Conservation (phyloP, 2,329 filamentous ascomycete species). For the Neopestalotiopsis clavispora region DNA sequence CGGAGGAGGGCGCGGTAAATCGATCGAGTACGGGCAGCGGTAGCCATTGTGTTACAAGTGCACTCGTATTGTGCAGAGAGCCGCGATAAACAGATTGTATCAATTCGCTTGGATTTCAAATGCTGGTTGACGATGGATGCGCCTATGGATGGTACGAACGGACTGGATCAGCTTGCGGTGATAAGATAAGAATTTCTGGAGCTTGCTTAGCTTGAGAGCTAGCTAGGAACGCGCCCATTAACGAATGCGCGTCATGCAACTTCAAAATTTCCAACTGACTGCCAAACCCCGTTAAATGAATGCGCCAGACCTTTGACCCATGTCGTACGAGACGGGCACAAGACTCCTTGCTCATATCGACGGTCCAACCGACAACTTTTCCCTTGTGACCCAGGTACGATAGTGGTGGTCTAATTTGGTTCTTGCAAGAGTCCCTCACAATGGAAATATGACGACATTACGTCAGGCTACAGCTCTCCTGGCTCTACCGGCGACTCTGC, state of each 20-base stretch:
- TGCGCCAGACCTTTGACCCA: not conserved
- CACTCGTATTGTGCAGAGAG: not conserved
- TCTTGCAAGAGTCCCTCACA: not conserved
- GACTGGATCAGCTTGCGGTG: not conserved
- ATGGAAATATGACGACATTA: constrained; percentile 22
- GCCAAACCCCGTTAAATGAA: constrained; percentile 5
- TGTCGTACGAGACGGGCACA: not conserved
- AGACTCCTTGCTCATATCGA: not conserved
- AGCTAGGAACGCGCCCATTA: not conserved
- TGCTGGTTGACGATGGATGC: not conserved
- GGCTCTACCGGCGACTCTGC: constrained; percentile 32
- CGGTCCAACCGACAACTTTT: not conserved
- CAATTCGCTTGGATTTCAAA: not conserved
- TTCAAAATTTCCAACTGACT: not conserved
- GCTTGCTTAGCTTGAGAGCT: not conserved
- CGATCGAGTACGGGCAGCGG: constrained; percentile 64
- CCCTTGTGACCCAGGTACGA: not conserved
- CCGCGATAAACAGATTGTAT: not conserved
- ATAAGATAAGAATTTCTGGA: constrained; percentile 11
- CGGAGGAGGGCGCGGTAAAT: constrained; percentile 89
- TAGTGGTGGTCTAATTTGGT: not conserved
- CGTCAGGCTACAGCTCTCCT: constrained; percentile 29
- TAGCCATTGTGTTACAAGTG: constrained; percentile 34
- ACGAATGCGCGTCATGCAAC: constrained; percentile 4
- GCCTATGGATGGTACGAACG: not conserved